These are phyloP conservation scores for Lactarius deliciosus DNA, from an alignment of 768 basidiomycete genomes.

Conservation along the genomic window DNA sequence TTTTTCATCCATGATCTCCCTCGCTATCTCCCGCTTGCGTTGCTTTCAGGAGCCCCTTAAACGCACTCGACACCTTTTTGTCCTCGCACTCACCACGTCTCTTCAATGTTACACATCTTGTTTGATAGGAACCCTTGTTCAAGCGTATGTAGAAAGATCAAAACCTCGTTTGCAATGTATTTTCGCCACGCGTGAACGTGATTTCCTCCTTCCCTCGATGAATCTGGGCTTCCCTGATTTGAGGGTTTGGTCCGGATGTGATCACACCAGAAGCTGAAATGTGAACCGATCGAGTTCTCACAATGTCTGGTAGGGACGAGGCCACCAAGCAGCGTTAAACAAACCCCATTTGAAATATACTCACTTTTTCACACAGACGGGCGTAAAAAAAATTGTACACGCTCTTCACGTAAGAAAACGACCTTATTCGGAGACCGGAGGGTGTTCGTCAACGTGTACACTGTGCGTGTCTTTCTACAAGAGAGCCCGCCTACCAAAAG, in stretches of 20 bases:
- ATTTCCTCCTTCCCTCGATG: not conserved
- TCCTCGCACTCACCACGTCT: constrained; percentile 20
- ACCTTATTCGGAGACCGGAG: not conserved
- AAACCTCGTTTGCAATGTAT: constrained; percentile 24
- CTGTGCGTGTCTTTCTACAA: constrained; percentile 3
- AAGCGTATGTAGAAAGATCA: constrained; percentile 27
- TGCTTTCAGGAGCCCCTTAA: constrained; percentile 10
- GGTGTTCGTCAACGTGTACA: not conserved
- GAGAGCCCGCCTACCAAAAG: not conserved
- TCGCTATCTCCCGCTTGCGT: constrained; percentile 22
- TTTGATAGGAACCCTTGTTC: constrained; percentile 21
- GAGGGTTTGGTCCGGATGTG: not conserved
- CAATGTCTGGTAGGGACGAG: not conserved
- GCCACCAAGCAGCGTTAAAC: not conserved
- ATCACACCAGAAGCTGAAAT: not conserved
- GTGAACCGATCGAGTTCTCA: constrained; percentile 8
- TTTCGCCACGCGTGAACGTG: constrained; percentile 18
- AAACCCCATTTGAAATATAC: constrained; percentile 4
- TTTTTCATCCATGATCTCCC: constrained; percentile 22
- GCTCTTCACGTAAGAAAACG: constrained; percentile 13
- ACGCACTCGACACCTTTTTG: constrained; percentile 12
- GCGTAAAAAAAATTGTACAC: not conserved
- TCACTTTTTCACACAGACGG: not conserved
- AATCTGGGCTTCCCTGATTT: not conserved
- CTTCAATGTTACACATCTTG: constrained; percentile 12